These are phyloP conservation scores for Ogataea nonfermentans DNA, from an alignment of 805 yeast genomes.

Conservation along the genomic window DNA sequence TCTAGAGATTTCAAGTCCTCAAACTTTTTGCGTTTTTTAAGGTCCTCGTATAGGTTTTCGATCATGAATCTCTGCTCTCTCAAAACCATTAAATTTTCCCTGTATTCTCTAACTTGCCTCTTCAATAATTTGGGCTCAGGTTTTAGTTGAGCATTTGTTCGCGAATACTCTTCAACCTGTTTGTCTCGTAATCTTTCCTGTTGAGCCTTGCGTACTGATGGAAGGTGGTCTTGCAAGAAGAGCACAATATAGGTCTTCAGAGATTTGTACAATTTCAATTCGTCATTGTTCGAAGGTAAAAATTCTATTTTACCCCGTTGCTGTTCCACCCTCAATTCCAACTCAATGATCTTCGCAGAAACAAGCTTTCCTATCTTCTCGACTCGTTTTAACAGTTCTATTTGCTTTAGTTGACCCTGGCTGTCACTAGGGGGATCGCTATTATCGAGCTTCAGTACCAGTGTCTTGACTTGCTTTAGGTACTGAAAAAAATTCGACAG, in stretches of 20 bases:
- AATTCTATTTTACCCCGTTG: neutral
- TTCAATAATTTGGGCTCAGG: slow-evolving; percentile 38
- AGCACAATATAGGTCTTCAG: slow-evolving; percentile 54
- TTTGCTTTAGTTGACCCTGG: slow-evolving; percentile 41
- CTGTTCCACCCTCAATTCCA: slow-evolving; percentile 22
- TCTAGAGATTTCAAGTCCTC: slow-evolving; percentile 70
- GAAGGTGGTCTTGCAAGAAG: slow-evolving; percentile 66
- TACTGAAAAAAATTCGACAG: slow-evolving; percentile 38
- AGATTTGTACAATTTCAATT: slow-evolving; percentile 46
- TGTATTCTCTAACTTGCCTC: slow-evolving; percentile 51
- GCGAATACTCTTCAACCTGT: slow-evolving; percentile 10
- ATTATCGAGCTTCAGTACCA: slow-evolving; percentile 23
- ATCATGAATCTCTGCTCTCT: slow-evolving; percentile 81
- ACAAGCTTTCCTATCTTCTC: slow-evolving; percentile 49
- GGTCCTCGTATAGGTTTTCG: slow-evolving; percentile 57
- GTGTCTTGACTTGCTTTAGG: slow-evolving; percentile 31
- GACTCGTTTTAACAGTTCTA: slow-evolving; percentile 49
- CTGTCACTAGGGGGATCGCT: slow-evolving; percentile 37
- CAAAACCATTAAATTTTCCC: slow-evolving; percentile 82
- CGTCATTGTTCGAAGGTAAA: slow-evolving; percentile 33
- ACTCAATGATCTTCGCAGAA: slow-evolving; percentile 27
- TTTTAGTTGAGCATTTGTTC: neutral
- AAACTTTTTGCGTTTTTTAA: slow-evolving; percentile 66
- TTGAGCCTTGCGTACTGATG: slow-evolving; percentile 63
- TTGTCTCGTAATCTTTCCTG: slow-evolving; percentile 21